phyloP scores from a whole-genome alignment of 345 rosid genomes.

The Excoecaria agallocha region DNA sequence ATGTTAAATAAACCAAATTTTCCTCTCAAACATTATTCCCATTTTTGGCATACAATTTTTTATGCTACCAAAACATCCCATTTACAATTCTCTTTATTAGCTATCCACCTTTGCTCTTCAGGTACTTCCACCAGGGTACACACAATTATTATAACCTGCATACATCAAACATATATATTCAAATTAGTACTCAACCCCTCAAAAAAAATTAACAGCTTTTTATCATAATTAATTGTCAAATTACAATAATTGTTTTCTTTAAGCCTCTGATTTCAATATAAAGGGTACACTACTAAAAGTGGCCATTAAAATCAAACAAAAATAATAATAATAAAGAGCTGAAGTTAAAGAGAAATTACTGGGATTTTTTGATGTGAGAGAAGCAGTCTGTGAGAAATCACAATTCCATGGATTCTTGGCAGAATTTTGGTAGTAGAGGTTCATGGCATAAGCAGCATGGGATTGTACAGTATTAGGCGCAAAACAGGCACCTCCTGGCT shows the following conservation, averaged over 20 bases:
- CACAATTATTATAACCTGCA: conserved; percentile 60
- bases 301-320: neutral
- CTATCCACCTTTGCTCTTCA: conserved; percentile 24
- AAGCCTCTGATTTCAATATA: neutral
- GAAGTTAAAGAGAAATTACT: conserved; percentile 42
- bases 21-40: neutral
- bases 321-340: neutral
- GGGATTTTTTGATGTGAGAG: conserved; percentile 55
- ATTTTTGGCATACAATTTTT: neutral
- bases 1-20: neutral
- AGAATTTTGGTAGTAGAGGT: conserved; percentile 63
- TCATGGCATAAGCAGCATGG: conserved; percentile 91
- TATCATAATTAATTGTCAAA: neutral
- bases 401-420: conserved; percentile 49
- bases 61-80: neutral
- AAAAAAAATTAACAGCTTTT: neutral
- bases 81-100: too few relatives aligned
- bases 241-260: neutral
- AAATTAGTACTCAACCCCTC: neutral
- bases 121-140: conserved; percentile 57
- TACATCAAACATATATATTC: neutral
- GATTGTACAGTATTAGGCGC: conserved; percentile 66
- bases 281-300: neutral
- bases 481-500: conserved; percentile 82
- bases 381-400: conserved; percentile 81